Conservation (phyloP, 2,329 filamentous ascomycete species). For the Metarhizium sp. region DNA sequence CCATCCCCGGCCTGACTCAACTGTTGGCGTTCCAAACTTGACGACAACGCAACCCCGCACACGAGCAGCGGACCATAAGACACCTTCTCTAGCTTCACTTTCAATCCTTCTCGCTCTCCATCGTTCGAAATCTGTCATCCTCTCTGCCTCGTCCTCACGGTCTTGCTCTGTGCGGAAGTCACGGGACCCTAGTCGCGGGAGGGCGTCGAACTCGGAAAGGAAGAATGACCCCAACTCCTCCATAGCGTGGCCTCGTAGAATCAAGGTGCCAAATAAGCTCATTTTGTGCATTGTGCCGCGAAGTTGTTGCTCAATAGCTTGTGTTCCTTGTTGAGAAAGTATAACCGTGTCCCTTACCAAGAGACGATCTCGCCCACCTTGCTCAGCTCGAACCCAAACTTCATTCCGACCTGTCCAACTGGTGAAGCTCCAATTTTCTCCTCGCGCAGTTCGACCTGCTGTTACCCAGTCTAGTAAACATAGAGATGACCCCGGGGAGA, state of each 20-base stretch:
- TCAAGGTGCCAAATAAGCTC: constrained; percentile 74
- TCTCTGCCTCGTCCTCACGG: constrained; percentile 27
- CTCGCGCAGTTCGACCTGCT: constrained; percentile 72
- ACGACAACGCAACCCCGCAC: constrained; percentile 80
- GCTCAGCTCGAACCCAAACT: constrained; percentile 48
- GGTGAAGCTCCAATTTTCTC: constrained; percentile 79
- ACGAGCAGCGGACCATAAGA: constrained; percentile 75
- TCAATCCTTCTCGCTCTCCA: constrained; percentile 48
- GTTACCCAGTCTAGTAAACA: constrained; percentile 93
- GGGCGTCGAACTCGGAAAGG: constrained; percentile 63
- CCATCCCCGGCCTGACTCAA: constrained; percentile 77
- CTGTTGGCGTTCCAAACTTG: constrained; percentile 76
- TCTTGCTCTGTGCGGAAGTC: constrained; percentile 57
- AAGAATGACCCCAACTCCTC: constrained; percentile 62
- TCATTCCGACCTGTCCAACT: constrained; percentile 82
- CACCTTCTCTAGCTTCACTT: constrained; percentile 47
- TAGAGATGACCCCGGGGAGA: constrained; percentile 49
- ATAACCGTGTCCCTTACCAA: constrained; percentile 80
- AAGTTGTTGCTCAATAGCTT: constrained; percentile 30
- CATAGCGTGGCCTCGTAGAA: constrained; percentile 67
- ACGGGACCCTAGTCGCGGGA: constrained; percentile 74
- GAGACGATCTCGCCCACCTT: constrained; percentile 41
- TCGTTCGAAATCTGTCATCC: constrained; percentile 31
- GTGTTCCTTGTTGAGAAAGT: constrained; percentile 48
- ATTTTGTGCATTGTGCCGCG: constrained; percentile 62